These are phyloP conservation scores for Fusarium continuum DNA, from an alignment of 2,329 filamentous ascomycete species.

Conservation along the genomic window DNA sequence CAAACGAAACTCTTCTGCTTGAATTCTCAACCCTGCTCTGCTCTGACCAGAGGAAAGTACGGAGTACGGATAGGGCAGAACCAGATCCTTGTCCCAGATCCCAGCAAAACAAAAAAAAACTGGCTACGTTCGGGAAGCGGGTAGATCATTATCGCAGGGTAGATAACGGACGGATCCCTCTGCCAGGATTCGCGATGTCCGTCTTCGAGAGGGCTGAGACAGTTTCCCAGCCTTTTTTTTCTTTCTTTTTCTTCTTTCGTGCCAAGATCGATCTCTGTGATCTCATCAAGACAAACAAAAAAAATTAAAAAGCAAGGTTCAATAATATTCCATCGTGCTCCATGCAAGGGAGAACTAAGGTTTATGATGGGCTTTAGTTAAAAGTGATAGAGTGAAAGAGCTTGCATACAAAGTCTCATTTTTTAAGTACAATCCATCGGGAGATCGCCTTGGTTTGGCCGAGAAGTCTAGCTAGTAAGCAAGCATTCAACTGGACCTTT, in stretches of 20 bases:
- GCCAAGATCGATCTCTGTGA: not conserved
- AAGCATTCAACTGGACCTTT: not conserved
- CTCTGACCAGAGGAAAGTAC: slow-evolving; percentile 1
- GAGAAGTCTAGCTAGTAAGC: not conserved
- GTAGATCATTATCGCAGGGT: slow-evolving; percentile 34
- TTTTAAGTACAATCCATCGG: not conserved
- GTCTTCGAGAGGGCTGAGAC: slow-evolving; percentile 22
- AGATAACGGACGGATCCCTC: slow-evolving; percentile 8
- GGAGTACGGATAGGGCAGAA: slow-evolving; percentile 3
- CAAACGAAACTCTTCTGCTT: not conserved
- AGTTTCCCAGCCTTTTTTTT: slow-evolving; percentile 4
- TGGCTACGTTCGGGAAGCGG: slow-evolving; percentile 24
- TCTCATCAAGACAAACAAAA: not conserved
- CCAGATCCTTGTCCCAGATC: slow-evolving; percentile 17
- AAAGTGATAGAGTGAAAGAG: slow-evolving; percentile 12
- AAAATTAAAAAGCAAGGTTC: slow-evolving; percentile 17
- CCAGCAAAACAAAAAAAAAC: not conserved
- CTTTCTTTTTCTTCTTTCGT: no score
- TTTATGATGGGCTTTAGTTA: slow-evolving; percentile 4
- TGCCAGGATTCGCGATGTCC: slow-evolving; percentile 1
- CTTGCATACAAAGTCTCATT: slow-evolving; percentile 20
- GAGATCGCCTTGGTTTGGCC: not conserved
- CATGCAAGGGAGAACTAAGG: slow-evolving; percentile 11
- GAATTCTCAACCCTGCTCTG: not conserved
- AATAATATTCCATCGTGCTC: not conserved